Evolutionary conservation across 2,329 filamentous ascomycete species (phyloP).

Genomic region (Trichoderma cornu-damae): DNA sequence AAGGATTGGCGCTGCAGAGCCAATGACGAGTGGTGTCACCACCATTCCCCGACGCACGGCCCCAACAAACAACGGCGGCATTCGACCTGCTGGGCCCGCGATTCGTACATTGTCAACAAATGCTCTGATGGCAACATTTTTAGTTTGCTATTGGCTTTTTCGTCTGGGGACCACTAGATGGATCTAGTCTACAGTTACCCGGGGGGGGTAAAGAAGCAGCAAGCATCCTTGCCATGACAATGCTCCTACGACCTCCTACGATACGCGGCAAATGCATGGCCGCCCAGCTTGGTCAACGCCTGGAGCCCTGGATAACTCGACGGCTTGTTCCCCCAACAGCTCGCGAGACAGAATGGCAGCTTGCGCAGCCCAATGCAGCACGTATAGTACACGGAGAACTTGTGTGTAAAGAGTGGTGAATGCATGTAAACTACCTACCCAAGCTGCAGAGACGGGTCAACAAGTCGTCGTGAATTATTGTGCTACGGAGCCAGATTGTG

Average conservation of each 20-base stretch:
- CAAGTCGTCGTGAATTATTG: background rate
- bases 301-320: background rate
- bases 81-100: conserved; percentile 4
- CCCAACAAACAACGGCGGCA: conserved; percentile 15
- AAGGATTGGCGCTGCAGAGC: background rate
- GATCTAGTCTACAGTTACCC: background rate
- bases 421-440: background rate
- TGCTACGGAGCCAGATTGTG: background rate
- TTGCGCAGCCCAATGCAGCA: background rate
- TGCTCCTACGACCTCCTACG: too few relatives aligned
- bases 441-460: background rate
- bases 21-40: background rate
- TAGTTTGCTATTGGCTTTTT: background rate
- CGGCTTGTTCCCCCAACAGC: background rate
- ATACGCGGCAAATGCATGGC: background rate
- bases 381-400: background rate
- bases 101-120: background rate
- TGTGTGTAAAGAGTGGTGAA: background rate
- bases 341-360: background rate
- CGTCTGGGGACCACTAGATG: background rate
- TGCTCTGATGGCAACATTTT: conserved; percentile 1
- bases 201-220: background rate
- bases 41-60: background rate
- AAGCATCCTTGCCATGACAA: background rate
- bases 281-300: background rate